Evolutionary conservation across 306 rosid genomes (phyloP), one percentile per base, ranked within the genome.

Genomic region (Quercus rubra): DNA sequence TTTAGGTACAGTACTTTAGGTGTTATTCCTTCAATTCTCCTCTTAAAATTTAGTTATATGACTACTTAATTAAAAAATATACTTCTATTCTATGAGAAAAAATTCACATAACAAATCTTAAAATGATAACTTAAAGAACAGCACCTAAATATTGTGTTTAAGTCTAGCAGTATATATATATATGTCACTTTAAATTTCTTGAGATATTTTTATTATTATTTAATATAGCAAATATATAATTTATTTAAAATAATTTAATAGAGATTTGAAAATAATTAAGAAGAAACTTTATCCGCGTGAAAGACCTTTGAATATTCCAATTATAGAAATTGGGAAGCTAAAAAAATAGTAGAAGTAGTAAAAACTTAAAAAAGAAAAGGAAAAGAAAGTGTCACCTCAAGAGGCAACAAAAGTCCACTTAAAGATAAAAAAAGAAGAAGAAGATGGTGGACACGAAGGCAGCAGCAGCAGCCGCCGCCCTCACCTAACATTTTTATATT

Each of bases 311-410:
- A 49, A 49, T 10, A 49, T 12, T 49, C 54, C 54, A 12, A 55
- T 13, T 19, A 38, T 33, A 54, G 19, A 54, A 19, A 11, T 3
- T 21, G 14, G 74, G 74, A 10, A n/a, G 69, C 20, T 75, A 17
- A 71, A 71, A 46, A 27, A 23, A 49, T 0, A 41, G 46, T 41
- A 8, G 2, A 35, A 35, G 55, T 73, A 6, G 68, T 67, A 59
- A 70, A 76, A 70, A 55, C 78, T 74, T 78, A 1, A 11, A 0
- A 3, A 30, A 17, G 17, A 23, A 77, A 61, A 7, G 61, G 19
- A 49, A 25, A 5, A 25, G 57, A 56, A 79, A 81, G 74, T 84
- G 82, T 86, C 86, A 86, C 86, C 88, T 80, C 87, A 66, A 21
- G 38, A 15, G 81, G 62, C 85, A 82, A 54, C 88, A 79, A 75